Base-by-base conservation (phyloP, 2,329 filamentous ascomycete genomes). In the Sordariomycetes sp. region DNA sequence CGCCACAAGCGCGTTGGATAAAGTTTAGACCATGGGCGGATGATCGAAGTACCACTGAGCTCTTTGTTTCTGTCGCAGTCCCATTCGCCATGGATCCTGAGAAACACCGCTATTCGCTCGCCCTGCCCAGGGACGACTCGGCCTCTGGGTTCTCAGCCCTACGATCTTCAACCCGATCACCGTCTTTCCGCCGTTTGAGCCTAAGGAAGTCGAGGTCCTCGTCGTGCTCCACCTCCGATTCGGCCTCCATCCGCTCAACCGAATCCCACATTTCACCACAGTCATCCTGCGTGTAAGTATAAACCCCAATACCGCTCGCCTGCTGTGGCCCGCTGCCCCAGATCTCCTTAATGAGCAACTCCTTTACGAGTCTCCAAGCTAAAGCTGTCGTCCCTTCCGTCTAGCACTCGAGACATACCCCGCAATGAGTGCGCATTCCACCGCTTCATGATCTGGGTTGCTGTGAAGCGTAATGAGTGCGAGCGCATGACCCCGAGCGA, bases 381-480 rank as follows among this genome's bases (percentile, higher is more conserved):
- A 53, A 53, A n/a, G 51, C 16, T 20, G 25, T 28, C 22, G 32
- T 25, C 25, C 52, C 50, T 46, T 28, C 28, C 20, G 20, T 24
- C 46, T 55, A 60, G 58, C 63, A 64, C 60, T 63, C 60, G 55
- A 14, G 46, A 57, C 62, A 74, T 73, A 24, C 68, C 72, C 12
- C 71, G 69, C 34, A 74, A 79, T 60, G 77, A 80, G 63, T 81
- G 79, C 64, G 76, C 76, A 22, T 71, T 77, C 52, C 74, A 81
- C 63, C 71, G 76, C 59, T 83, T 83, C 67, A 76, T 82, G 62
- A 77, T 79, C 56, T 82, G 80, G 79, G 76, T 74, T 37, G 80
- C 79, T 53, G 72, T 81, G 61, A 77, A 79, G 66, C 78, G 79
- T 63, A 82, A 81, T 67, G 72, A 70, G 34, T 79, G 73, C 57